A percentile compares a stretch with the other conserved stretches of the same genome.
Conservation (phyloP, 208 protist genomes). For the Crithidia brevicula region DNA sequence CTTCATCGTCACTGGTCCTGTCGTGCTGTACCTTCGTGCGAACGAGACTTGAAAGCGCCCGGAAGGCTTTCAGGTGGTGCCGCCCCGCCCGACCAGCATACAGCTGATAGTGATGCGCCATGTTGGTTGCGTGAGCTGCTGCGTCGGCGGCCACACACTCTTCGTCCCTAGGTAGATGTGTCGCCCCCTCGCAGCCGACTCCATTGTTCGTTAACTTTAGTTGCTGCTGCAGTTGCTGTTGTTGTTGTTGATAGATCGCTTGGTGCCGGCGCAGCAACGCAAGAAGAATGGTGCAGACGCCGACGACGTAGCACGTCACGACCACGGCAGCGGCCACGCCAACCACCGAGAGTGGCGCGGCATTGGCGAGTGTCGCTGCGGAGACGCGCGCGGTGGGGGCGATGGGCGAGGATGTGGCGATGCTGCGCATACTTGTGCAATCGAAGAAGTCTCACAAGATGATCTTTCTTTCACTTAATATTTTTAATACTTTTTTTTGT, state of each 20-base stretch:
- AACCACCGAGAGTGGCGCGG: not conserved
- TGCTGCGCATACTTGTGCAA: no score
- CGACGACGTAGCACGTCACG: not conserved
- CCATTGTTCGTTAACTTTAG: no score
- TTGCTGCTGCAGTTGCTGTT: not conserved
- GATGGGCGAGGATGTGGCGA: no score
- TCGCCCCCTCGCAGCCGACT: no score
- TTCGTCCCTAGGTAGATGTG: no score
- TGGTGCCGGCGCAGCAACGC: not conserved
- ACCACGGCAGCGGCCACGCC: not conserved
- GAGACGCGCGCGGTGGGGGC: no score
- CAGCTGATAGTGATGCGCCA: constrained; percentile 1
- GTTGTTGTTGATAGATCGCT: not conserved
- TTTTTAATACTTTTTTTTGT: no score
- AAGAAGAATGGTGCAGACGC: not conserved
- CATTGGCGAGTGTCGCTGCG: no score
- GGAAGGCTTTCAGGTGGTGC: not conserved
- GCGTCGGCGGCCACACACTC: no score
- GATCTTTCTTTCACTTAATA: no score
- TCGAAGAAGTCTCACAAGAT: no score
- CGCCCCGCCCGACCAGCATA: not conserved
- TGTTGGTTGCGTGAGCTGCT: no score
- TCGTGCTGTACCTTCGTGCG: not conserved
- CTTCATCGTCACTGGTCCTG: not conserved
- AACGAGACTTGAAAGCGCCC: constrained; percentile 3